Conservation (phyloP, 1,284 basidiomycete genomes). For the Puccinia polysora region DNA sequence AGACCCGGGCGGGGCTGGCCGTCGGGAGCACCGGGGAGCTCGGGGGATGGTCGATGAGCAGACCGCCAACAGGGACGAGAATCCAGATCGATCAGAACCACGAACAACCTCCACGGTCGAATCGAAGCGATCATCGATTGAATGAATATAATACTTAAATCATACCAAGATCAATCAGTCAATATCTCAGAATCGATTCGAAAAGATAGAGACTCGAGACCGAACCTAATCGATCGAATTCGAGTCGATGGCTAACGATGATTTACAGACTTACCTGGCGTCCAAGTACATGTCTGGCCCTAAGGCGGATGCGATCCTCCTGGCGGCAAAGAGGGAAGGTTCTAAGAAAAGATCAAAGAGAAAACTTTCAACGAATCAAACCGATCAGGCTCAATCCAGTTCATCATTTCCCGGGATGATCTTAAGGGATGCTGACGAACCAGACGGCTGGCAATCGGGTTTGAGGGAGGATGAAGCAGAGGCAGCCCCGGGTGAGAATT, state of each 20-base stretch:
- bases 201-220: neutral
- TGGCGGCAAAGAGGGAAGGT: conserved; percentile 61
- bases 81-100: too few species aligned
- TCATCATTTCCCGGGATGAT: conserved; percentile 27
- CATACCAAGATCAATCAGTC: too few species aligned
- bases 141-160: too few species aligned
- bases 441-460: conserved; percentile 43
- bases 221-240: too few species aligned
- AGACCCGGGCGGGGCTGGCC: too few species aligned
- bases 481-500: conserved; percentile 3
- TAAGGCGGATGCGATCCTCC: conserved; percentile 92
- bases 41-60: too few species aligned
- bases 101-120: too few species aligned
- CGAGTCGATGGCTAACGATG: conserved; percentile 48
- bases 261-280: conserved; percentile 58
- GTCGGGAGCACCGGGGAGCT: too few species aligned
- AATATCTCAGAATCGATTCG: neutral
- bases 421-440: conserved; percentile 18
- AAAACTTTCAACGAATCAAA: conserved; percentile 47
- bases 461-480: conserved; percentile 38
- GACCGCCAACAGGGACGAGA: too few species aligned
- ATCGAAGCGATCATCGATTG: too few species aligned
- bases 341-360: conserved; percentile 63
- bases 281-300: conserved; percentile 85
- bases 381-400: neutral